These are phyloP conservation scores for Tolypocladium endophyticum DNA, from an alignment of 2,329 filamentous ascomycete genomes.

Conservation along the genomic window DNA sequence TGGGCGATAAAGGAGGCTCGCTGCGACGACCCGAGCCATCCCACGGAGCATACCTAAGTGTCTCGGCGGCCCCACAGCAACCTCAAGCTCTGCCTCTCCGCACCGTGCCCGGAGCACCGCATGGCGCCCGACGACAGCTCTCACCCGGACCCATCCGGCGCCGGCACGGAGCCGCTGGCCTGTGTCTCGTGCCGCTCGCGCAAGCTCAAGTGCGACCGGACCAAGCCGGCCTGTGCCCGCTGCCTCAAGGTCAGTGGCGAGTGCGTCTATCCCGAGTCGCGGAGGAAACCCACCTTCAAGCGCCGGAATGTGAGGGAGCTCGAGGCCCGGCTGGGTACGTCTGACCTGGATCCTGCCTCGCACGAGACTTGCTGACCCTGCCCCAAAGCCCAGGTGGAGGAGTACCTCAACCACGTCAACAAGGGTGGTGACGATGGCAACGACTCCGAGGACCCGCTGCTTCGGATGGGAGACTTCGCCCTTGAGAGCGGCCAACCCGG, in stretches of 20 bases:
- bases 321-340: constrained; percentile 72
- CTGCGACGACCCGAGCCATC: background rate
- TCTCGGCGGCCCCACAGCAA: background rate
- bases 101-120: background rate
- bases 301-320: constrained; percentile 83
- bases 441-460: background rate
- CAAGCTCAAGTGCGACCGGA: constrained; percentile 81
- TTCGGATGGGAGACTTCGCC: constrained; percentile 4
- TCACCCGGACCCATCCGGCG: background rate
- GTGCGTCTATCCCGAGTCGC: constrained; percentile 81
- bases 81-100: background rate
- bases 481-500: constrained; percentile 6
- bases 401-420: constrained; percentile 58
- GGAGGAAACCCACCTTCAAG: constrained; percentile 81
- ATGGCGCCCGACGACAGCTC: background rate
- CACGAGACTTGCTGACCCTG: background rate
- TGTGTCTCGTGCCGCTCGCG: constrained; percentile 75
- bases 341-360: background rate
- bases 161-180: constrained; percentile 46
- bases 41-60: background rate
- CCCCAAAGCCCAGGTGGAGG: constrained; percentile 66
- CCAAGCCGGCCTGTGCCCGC: constrained; percentile 67
- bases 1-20: background rate
- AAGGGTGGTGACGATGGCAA: constrained; percentile 12
- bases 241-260: constrained; percentile 65